phyloP scores from a whole-genome alignment of 2,329 filamentous ascomycete genomes.

The Epicoccum nigrum region DNA sequence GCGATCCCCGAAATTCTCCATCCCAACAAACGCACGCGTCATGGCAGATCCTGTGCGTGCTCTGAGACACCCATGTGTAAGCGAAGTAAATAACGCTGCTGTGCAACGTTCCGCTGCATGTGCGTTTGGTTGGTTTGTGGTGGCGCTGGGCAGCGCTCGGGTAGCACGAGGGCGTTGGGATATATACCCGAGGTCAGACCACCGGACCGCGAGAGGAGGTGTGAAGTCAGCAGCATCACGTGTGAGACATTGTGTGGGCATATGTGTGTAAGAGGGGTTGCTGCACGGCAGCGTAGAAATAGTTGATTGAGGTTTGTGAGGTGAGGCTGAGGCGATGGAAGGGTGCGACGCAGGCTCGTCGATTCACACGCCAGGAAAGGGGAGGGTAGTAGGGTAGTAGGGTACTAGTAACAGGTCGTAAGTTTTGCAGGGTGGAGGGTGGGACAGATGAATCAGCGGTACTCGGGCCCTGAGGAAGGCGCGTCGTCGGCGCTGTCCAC shows the following conservation, averaged over 20 bases:
- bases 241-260: no score
- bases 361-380: no score
- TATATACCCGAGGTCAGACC: neutral
- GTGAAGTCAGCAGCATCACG: neutral
- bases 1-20: no score
- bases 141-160: slow-evolving; percentile 5
- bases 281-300: slow-evolving; percentile 1
- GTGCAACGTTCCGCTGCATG: slow-evolving; percentile 7
- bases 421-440: neutral
- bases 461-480: slow-evolving; percentile 24
- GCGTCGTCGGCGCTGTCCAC: slow-evolving; percentile 35
- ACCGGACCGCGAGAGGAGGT: neutral
- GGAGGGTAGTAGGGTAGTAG: neutral
- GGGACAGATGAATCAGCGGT: no score
- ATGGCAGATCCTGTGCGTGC: no score
- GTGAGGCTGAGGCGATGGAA: neutral
- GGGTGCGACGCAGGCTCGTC: neutral
- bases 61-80: no score
- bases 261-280: neutral
- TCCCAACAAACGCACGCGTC: no score
- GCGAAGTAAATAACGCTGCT: no score
- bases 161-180: slow-evolving; percentile 4
- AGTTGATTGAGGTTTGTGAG: slow-evolving; percentile 2
- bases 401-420: neutral
- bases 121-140: slow-evolving; percentile 1